phyloP scores from a whole-genome alignment of 192 early-diverging fungal genomes.

The Linderina pennispora region DNA sequence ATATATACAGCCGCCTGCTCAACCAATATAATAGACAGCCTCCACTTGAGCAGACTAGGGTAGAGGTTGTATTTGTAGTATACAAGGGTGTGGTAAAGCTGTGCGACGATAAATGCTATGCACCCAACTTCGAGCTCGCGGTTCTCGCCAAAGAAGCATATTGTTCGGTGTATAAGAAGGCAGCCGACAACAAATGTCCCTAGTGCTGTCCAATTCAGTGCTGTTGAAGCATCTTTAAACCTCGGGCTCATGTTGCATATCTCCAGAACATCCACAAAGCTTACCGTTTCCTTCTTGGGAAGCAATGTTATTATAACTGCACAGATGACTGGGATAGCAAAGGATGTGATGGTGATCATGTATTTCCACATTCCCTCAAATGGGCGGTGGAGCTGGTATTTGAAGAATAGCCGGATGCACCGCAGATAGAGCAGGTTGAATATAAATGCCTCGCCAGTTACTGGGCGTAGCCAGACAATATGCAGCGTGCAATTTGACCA shows the following conservation, averaged over 20 bases:
- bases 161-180: background rate
- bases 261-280: conserved; percentile 6
- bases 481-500: conserved; percentile 21
- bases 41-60: conserved; percentile 10
- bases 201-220: conserved; percentile 5
- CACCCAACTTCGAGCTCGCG: background rate
- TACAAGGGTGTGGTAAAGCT: conserved; percentile 11
- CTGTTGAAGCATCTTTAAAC: conserved; percentile 13
- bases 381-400: background rate
- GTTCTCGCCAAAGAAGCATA: conserved; percentile 8
- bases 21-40: conserved; percentile 12
- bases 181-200: background rate
- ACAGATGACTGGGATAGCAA: background rate
- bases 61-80: conserved; percentile 21
- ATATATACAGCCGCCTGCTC: conserved; percentile 12
- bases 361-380: background rate
- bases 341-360: background rate
- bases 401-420: background rate
- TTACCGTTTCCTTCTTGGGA: conserved; percentile 5
- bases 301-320: conserved; percentile 11
- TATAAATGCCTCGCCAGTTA: conserved; percentile 17
- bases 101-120: background rate
- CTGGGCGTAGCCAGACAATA: conserved; percentile 28
- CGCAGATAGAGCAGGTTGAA: conserved; percentile 1
- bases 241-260: conserved; percentile 13